Conservation (phyloP, 345 rosid genomes). For the Hibiscus syriacus region DNA sequence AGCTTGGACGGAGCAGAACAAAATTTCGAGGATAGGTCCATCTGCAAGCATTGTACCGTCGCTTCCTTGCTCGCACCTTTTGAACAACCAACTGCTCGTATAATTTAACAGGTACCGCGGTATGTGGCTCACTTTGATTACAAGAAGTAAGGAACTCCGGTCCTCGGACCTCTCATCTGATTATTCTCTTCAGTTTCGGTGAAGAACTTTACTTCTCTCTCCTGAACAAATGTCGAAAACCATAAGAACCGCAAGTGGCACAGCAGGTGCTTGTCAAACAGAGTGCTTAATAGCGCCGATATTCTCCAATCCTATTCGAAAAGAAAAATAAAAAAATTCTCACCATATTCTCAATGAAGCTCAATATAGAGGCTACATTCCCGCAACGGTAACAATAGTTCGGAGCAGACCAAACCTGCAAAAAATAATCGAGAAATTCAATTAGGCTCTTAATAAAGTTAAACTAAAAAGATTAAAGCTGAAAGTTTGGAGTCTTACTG, state of each 20-base stretch:
- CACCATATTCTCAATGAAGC: constrained; percentile 96
- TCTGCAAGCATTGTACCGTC: background rate
- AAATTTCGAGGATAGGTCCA: background rate
- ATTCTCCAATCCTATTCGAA: background rate
- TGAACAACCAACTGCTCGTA: background rate
- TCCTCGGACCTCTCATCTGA: constrained; percentile 99
- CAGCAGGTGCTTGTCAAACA: background rate
- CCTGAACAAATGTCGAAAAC: constrained; percentile 32
- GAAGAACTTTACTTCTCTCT: constrained; percentile 96
- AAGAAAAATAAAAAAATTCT: background rate
- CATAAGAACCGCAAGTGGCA: background rate
- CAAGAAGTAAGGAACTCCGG: constrained; percentile 96
- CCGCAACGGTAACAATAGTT: constrained; percentile 99
- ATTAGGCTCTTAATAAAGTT: constrained; percentile 7
- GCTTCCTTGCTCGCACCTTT: background rate
- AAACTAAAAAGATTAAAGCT: background rate
- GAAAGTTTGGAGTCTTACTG: background rate
- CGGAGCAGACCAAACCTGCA: constrained; percentile 99
- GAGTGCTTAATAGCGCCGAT: background rate
- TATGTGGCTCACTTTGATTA: constrained; percentile 22
- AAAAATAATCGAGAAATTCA: constrained; percentile 19
- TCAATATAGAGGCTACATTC: constrained; percentile 96
- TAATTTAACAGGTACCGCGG: background rate
- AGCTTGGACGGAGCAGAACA: background rate
- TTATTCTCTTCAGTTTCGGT: constrained; percentile 99